Conservation (phyloP, 2,329 filamentous ascomycete species). For the Ambrosiella cleistominuta region DNA sequence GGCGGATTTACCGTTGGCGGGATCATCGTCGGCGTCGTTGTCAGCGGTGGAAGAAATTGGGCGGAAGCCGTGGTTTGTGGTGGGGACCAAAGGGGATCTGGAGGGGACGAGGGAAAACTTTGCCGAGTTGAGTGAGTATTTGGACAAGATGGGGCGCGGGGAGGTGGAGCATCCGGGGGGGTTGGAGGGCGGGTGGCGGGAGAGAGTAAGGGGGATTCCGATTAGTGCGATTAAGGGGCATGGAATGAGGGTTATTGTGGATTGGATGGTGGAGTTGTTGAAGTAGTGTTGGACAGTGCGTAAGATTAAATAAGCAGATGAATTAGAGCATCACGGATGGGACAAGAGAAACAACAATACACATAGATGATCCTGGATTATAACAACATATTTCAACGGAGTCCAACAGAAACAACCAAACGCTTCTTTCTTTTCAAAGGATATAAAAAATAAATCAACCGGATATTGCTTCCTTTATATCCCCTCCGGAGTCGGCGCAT, state of each 20-base stretch:
- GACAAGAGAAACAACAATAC: too few relatives aligned
- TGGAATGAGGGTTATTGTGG: constrained; percentile 58
- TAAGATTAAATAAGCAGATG: not conserved
- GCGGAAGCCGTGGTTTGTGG: constrained; percentile 92
- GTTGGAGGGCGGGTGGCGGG: constrained; percentile 36
- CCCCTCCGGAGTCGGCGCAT: constrained; percentile 22
- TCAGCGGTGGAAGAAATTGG: constrained; percentile 50
- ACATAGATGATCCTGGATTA: too few relatives aligned
- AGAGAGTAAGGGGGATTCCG: constrained; percentile 55
- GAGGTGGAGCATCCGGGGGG: constrained; percentile 55
- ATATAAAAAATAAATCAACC: not conserved
- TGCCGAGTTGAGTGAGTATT: constrained; percentile 47
- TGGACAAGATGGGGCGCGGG: constrained; percentile 47
- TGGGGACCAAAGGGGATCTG: constrained; percentile 83
- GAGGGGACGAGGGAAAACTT: constrained; percentile 67
- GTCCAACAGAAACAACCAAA: too few relatives aligned
- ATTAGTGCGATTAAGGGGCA: constrained; percentile 80
- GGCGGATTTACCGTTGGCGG: not conserved
- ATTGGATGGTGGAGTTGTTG: constrained; percentile 53
- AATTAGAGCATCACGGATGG: too few relatives aligned
- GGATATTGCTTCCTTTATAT: not conserved
- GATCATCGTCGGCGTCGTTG: constrained; percentile 12
- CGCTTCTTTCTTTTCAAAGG: too few relatives aligned
- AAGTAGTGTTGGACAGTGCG: not conserved
- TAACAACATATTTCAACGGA: too few relatives aligned